Conservation (phyloP, 768 basidiomycete species). For the Hortiboletus campestris region DNA sequence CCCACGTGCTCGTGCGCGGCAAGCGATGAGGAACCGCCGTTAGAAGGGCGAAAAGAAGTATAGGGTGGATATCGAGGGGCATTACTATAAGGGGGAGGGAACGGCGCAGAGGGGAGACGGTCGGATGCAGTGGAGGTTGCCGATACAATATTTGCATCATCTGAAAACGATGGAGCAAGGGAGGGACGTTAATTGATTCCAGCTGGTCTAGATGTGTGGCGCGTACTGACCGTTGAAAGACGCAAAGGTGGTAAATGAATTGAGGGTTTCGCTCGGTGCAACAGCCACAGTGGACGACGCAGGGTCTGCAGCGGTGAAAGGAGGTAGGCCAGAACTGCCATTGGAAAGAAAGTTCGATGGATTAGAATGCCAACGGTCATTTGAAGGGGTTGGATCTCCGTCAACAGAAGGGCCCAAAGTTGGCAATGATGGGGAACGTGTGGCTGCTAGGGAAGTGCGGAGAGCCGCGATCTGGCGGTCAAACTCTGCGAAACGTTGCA, state of each 20-base stretch:
- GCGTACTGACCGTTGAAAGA: constrained; percentile 22
- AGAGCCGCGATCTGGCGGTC: constrained; percentile 52
- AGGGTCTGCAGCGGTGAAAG: constrained; percentile 6
- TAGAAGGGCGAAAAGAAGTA: constrained; percentile 25
- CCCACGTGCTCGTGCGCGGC: constrained; percentile 18
- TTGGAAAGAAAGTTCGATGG: constrained; percentile 21
- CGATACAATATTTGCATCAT: constrained; percentile 1
- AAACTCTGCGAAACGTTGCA: constrained; percentile 54
- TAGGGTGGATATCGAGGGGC: constrained; percentile 18
- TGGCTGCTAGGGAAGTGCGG: constrained; percentile 37
- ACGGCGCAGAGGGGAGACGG: constrained; percentile 16
- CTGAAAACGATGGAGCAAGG: constrained; percentile 12
- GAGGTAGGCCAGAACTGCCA: not conserved
- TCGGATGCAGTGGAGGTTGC: constrained; percentile 13
- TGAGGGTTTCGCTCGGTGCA: constrained; percentile 6
- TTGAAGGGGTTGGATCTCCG: constrained; percentile 15
- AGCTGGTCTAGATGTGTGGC: constrained; percentile 9
- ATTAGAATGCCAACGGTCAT: constrained; percentile 17
- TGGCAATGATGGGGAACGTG: constrained; percentile 29
- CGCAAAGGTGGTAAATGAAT: constrained; percentile 18
- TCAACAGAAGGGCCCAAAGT: constrained; percentile 21
- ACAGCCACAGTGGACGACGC: constrained; percentile 9
- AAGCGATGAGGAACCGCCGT: constrained; percentile 11
- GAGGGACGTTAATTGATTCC: constrained; percentile 6
- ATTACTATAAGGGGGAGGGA: constrained; percentile 24